Evolutionary conservation across 75 land plant genomes (phyloP), one percentile per base, ranked within the genome.

Genomic region (Gnetum montanum): DNA sequence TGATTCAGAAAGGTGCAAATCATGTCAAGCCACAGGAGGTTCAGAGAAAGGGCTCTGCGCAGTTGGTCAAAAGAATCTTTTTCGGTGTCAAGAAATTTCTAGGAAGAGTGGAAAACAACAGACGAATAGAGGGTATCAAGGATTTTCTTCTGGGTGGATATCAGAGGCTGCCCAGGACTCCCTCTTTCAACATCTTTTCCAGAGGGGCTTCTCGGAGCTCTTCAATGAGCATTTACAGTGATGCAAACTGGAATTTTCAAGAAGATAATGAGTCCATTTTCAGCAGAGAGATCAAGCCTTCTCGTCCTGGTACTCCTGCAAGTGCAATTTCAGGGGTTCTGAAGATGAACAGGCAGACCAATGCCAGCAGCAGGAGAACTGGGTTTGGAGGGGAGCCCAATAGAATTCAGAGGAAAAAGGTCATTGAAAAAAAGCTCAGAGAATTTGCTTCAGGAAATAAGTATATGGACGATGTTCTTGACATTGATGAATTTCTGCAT

Each of bases 401-500:
- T n/a, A n/a, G n/a, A n/a, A n/a, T n/a, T n/a, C n/a, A n/a, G n/a
- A n/a, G n/a, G n/a, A n/a, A n/a, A n/a, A n/a, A n/a, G n/a, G n/a
- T 46, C 7, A 34, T 19, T 4, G 49, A 12, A 43, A 23, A 70
- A 31, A 66, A 59, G 58, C 66, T 78, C 62, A 66, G 63, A 24
- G 66, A 69, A 28, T 25, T 73, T 40, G 76, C 69, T 61, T 55
- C 58, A 62, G 67, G 71, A 8, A 43, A 16, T 5, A 60, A 61
- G 20, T 59, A 59, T 43, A 36, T 70, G 48, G 78, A 79, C 4
- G 73, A 79, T 51, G 64, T 61, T 6, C 31, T 71, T 41, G 83
- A 80, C 33, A 35, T 80, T 33, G 83, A 74, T 49, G 83, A 80
- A 34, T 77, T 68, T 30, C 62, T 80, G 33, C 75, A 68, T 5